phyloP scores from a whole-genome alignment of 2,329 filamentous ascomycete genomes.

The Delphinella strobiligena region DNA sequence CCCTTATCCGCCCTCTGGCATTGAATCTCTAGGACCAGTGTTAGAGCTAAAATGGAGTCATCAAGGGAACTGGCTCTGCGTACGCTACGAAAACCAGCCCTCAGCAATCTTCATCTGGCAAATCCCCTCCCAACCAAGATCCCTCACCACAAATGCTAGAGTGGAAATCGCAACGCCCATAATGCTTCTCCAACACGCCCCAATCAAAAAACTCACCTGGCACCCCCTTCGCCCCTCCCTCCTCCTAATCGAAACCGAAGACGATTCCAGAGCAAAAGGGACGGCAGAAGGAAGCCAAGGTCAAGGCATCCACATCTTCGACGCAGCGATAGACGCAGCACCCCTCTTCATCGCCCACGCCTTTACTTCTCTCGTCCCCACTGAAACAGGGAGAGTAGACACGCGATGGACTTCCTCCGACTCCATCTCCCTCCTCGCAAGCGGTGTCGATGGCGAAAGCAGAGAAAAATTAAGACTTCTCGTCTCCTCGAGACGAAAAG shows the following conservation, averaged over 20 bases:
- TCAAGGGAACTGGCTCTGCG: too few species aligned
- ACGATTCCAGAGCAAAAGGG: constrained; percentile 16
- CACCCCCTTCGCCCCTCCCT: constrained; percentile 25
- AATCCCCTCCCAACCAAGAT: too few species aligned
- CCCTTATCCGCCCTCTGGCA: background rate
- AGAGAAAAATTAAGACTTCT: constrained; percentile 24
- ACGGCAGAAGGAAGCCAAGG: background rate
- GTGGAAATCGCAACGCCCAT: constrained; percentile 27
- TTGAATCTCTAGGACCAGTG: background rate
- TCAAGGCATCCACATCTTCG: constrained; percentile 23
- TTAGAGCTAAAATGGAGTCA: constrained; percentile 26
- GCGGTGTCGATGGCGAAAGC: background rate
- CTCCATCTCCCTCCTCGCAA: background rate
- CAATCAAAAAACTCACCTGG: constrained; percentile 32
- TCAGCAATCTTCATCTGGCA: too few species aligned
- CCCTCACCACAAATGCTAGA: too few species aligned
- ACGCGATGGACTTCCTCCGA: constrained; percentile 6
- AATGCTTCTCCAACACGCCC: constrained; percentile 33
- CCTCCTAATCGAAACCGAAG: constrained; percentile 31
- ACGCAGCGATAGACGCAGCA: constrained; percentile 12
- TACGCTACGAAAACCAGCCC: too few species aligned
- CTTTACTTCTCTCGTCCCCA: constrained; percentile 7
- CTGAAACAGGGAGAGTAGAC: background rate
- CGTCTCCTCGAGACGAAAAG: constrained; percentile 21
- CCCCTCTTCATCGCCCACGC: constrained; percentile 11